Base-by-base conservation (phyloP, 2,329 filamentous ascomycete species). In the Sporothrix luriei region DNA sequence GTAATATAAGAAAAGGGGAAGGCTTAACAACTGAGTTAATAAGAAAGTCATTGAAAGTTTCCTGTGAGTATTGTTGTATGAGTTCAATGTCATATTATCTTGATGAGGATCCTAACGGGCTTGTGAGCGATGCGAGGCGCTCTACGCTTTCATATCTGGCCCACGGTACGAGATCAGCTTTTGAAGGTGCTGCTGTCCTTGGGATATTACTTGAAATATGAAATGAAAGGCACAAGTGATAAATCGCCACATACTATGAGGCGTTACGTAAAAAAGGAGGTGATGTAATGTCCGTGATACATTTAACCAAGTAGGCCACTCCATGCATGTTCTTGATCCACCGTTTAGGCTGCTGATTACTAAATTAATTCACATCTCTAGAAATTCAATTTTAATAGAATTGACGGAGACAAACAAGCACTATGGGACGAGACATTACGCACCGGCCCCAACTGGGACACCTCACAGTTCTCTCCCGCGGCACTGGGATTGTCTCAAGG, bases 241-340 rank as follows among this genome's bases (percentile, higher is more conserved):
- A 10, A 4, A 2, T n/a, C 33, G 43, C n/a, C 43, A n/a, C 19
- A 43, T 1, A 33, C 33, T 61, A 61, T n/a, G 55, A 61, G 38
- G 33, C 33, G 2, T 33, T 61, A 2, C 5, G 55, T 21, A 43
- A 61, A 21, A n/a, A 61, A 21, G 43, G 33, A 14, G 55, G 55
- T 19, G 55, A 61, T n/a, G 33, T 4, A 61, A 43, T 61, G 33
- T 61, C 33, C 55, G 55, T 0, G 55, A 61, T n/a, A 61, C 55
- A 24, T 43, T 61, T 6, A 43, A 43, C n/a, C 49, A 52, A 21
- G 49, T 52, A 24, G 3, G 21, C 24, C 14, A 19, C 33, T 33
- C 33, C 33, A 33, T 7, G 9, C 33, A 33, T 33, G 7, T 9
- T 33, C 33, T 6, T 6, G 33, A 2, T 33, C 33, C 4, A 33